Evolutionary conservation across 345 rosid genomes (phyloP), one percentile per base, ranked within the genome.

Genomic region (Erucastrum elatum): DNA sequence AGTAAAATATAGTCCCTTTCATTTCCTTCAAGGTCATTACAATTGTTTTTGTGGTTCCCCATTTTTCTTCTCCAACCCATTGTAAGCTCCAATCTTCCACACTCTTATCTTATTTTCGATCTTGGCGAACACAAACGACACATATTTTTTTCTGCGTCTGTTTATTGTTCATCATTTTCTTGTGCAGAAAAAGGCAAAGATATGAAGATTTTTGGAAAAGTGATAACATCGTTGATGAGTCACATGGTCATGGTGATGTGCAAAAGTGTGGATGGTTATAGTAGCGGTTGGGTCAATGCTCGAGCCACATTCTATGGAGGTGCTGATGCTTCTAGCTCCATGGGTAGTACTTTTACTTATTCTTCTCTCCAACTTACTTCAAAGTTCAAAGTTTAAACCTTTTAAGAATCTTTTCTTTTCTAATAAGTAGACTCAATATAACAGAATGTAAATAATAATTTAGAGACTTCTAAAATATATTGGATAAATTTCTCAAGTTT

Each of bases 291-390:
- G 95, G 82, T 73, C 53, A 84, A 80, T 81, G 95, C 95, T 77
- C 93, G 85, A 77, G 95, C 93, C 60, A 89, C 95, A 41, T 90
- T 90, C 82, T 89, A n/a, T 71, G 93, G 95, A 25, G 91, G 91
- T 16, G 86, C 89, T 69, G 95, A 90, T 84, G 95, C 95, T 72
- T 90, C 95, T 15, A 93, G 93, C 13, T 89, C 95, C 65, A 90
- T 87, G 92, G 95, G 95, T 87, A 83, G 10, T 26, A n/a, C 30
- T 29, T 49, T 46, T 49, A 12, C 31, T 62, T 49, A 33, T 41
- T 63, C 8, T 25, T 68, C 49, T 76, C 55, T 30, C 46, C 76
- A 62, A 46, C 49, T 61, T 44, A 41, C 30, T 53, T 5, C 30
- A 16, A 31, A 8, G 30, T 53, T 65, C 29, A 6, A 53, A 1